Conservation (phyloP, 352 stramenopile species). For the Phytophthora europaea region DNA sequence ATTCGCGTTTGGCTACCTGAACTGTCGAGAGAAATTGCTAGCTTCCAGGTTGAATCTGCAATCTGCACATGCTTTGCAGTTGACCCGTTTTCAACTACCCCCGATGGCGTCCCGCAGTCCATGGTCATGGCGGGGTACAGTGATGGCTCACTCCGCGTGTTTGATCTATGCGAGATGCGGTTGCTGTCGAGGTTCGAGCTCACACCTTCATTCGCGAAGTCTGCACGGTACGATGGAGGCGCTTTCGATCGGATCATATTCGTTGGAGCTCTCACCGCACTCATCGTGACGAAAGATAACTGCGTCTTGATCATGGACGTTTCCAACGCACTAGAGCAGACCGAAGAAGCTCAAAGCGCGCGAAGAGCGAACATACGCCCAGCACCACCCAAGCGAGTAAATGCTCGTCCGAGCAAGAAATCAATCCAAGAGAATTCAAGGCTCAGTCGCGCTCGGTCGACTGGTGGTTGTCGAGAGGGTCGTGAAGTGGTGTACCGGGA, state of each 20-base stretch:
- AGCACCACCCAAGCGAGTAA: slow-evolving; percentile 9
- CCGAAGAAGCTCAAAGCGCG: slow-evolving; percentile 2
- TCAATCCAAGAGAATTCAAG: slow-evolving; percentile 1
- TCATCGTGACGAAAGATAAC: slow-evolving; percentile 41
- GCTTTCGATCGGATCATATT: slow-evolving; percentile 48
- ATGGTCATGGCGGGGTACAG: slow-evolving; percentile 57
- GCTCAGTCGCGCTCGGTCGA: slow-evolving; percentile 14
- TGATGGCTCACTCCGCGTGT: slow-evolving; percentile 59
- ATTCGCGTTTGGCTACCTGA: slow-evolving; percentile 61
- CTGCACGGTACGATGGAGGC: not conserved
- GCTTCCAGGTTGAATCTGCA: slow-evolving; percentile 39
- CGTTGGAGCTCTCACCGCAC: slow-evolving; percentile 36
- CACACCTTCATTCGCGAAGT: slow-evolving; percentile 14
- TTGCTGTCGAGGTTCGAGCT: slow-evolving; percentile 57
- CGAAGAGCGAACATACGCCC: not conserved
- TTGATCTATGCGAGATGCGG: slow-evolving; percentile 57
- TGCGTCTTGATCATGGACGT: slow-evolving; percentile 52
- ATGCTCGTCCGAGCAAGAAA: slow-evolving; percentile 4
- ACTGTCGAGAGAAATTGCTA: slow-evolving; percentile 48
- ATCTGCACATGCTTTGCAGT: slow-evolving; percentile 54
- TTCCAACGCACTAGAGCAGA: slow-evolving; percentile 28
- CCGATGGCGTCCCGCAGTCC: slow-evolving; percentile 19
- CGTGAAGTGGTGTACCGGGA: slow-evolving; percentile 52
- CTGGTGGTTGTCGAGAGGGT: not conserved
- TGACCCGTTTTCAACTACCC: slow-evolving; percentile 31